Evolutionary conservation across 1,284 basidiomycete species (phyloP).

Genomic region (Puccinia triticina): DNA sequence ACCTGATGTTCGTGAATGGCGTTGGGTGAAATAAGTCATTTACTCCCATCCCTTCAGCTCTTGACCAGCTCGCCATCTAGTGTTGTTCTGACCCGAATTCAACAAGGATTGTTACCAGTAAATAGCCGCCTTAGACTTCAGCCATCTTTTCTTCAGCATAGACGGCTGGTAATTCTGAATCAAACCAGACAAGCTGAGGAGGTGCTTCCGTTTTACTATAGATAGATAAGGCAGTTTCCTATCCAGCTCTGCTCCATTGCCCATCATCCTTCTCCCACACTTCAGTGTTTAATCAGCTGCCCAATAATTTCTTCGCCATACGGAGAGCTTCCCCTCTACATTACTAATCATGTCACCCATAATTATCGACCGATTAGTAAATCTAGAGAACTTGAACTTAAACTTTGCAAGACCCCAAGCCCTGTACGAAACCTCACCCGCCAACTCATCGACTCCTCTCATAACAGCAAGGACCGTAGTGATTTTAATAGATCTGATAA

Average conservation of each 20-base stretch:
- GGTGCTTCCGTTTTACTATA: background rate
- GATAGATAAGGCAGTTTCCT: background rate
- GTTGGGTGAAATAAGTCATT: too few species aligned
- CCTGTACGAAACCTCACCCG: background rate
- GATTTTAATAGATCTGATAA: background rate
- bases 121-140: background rate
- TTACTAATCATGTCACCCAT: constrained; percentile 14
- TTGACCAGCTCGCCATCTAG: constrained; percentile 7
- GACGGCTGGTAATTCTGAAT: background rate
- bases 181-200: background rate
- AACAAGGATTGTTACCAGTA: background rate
- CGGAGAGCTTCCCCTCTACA: background rate
- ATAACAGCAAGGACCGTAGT: background rate
- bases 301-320: background rate
- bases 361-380: constrained; percentile 1
- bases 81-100: background rate
- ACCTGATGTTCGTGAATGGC: background rate
- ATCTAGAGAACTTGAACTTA: background rate
- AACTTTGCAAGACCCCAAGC: constrained; percentile 18
- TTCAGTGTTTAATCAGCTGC: background rate
- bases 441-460: background rate
- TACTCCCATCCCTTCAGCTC: background rate
- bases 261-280: background rate
- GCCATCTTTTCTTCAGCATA: background rate
- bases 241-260: background rate